These are phyloP conservation scores for Ceratobasidium sp. DNA, from an alignment of 1,284 basidiomycete genomes.

Conservation along the genomic window DNA sequence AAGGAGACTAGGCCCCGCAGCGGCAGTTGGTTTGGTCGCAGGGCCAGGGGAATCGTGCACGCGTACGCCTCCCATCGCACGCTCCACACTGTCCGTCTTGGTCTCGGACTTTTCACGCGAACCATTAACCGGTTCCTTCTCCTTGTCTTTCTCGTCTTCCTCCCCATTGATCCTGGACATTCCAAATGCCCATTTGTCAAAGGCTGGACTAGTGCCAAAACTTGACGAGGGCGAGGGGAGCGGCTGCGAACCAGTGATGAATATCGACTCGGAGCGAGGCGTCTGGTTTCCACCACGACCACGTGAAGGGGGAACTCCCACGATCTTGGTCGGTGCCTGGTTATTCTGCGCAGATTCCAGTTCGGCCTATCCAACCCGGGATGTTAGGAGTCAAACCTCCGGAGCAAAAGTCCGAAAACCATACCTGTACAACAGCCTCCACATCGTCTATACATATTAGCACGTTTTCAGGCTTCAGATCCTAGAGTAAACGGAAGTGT, in stretches of 20 bases:
- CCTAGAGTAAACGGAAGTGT: slow-evolving; percentile 51
- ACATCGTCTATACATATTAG: slow-evolving; percentile 98
- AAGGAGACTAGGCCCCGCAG: slow-evolving; percentile 20
- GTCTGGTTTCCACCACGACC: slow-evolving; percentile 98
- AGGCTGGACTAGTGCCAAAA: slow-evolving; percentile 77
- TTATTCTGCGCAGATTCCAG: slow-evolving; percentile 50
- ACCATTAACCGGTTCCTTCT: slow-evolving; percentile 64
- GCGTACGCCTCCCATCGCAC: slow-evolving; percentile 24
- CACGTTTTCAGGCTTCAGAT: slow-evolving; percentile 98
- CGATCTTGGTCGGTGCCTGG: slow-evolving; percentile 71
- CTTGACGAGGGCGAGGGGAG: slow-evolving; percentile 78
- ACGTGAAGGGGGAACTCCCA: slow-evolving; percentile 94
- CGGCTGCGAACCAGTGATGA: slow-evolving; percentile 94
- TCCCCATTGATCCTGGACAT: slow-evolving; percentile 84
- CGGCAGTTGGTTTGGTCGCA: neutral
- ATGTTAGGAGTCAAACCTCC: neutral
- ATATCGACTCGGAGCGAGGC: slow-evolving; percentile 83
- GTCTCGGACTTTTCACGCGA: slow-evolving; percentile 35
- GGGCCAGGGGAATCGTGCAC: slow-evolving; percentile 22
- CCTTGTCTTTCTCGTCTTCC: slow-evolving; percentile 34
- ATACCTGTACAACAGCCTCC: slow-evolving; percentile 81
- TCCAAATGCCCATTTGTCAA: slow-evolving; percentile 91
- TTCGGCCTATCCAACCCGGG: slow-evolving; percentile 28
- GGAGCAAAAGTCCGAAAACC: neutral
- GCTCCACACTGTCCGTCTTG: slow-evolving; percentile 28